Evolutionary conservation across 345 rosid species (phyloP), one percentile per base, ranked within the genome.

Genomic region (Ricinus communis): DNA sequence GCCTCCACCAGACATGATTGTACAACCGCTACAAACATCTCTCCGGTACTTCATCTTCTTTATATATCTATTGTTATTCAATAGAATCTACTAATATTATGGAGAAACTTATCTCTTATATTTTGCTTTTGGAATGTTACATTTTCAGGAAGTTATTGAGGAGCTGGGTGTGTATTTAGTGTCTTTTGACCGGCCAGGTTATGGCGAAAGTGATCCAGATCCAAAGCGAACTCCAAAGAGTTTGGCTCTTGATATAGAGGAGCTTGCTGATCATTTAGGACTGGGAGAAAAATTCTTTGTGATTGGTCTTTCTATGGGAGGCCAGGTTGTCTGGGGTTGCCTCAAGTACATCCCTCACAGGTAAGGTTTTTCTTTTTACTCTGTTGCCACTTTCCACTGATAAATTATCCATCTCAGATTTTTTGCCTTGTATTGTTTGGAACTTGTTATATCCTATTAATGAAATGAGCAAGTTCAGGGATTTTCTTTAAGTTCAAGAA

Each of bases 331-430:
- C 52, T 76, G 76, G 80, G 65, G 72, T 36, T 66, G 72, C 72
- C 80, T 76, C 22, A 76, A 76, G 40, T 76, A 76, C 58, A 76
- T 76, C 18, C 80, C 80, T 76, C 80, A 71, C 15, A 60, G 80
- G 79, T 70, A 36, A 27, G 30, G 14, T 1, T 52, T 27, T 16
- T 43, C 14, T 47, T 8, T 22, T 5, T 14, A n/a, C n/a, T n/a
- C n/a, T n/a, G n/a, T n/a, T n/a, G n/a, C n/a, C n/a, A 27, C 46
- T 21, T n/a, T n/a, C n/a, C n/a, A n/a, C 38, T 33, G 6, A 33
- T 33, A 33, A 33, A 2, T 33, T 6, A 33, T n/a, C 38, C 38
- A 33, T 33, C 6, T 33, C 6, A 33, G 4, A 2, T 2, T 6
- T 2, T 33, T 6, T 2, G 38, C 2, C 38, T 33, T 33, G 38